A percentile compares a stretch with the other conserved stretches of the same genome.
These are phyloP conservation scores for Cladosporium sp. DNA, from an alignment of 2,329 filamentous ascomycete genomes.

Conservation along the genomic window DNA sequence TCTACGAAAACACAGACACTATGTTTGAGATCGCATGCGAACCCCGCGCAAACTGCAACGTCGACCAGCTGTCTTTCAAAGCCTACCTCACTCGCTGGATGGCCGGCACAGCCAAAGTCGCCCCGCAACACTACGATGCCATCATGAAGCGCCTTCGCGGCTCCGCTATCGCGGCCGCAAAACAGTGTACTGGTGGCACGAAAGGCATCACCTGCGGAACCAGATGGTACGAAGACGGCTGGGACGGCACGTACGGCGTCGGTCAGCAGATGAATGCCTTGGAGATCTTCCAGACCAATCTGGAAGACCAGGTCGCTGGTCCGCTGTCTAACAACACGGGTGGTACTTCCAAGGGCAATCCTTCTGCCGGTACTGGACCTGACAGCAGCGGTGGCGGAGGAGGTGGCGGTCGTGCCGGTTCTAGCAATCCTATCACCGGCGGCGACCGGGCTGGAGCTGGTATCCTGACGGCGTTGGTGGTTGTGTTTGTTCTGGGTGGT, in stretches of 20 bases:
- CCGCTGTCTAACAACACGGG: conserved; percentile 53
- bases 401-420: conserved; percentile 30
- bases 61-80: conserved; percentile 46
- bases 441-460: conserved; percentile 69
- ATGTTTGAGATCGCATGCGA: conserved; percentile 51
- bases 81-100: conserved; percentile 49
- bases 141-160: conserved; percentile 55
- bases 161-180: conserved; percentile 56
- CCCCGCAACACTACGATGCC: conserved; percentile 54
- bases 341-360: conserved; percentile 52
- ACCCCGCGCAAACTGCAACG: conserved; percentile 41
- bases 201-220: conserved; percentile 49
- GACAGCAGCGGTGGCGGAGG: conserved; percentile 37
- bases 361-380: conserved; percentile 41
- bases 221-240: conserved; percentile 42
- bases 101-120: conserved; percentile 58
- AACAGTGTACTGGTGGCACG: conserved; percentile 52
- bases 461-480: conserved; percentile 16
- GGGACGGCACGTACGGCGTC: conserved; percentile 52
- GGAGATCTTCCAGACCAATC: conserved; percentile 50
- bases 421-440: conserved; percentile 49
- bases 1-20: conserved; percentile 35
- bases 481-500: conserved; percentile 19
- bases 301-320: conserved; percentile 40
- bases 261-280: conserved; percentile 61